A percentile compares a stretch with the other conserved stretches of the same genome.
Conservation (phyloP, 768 basidiomycete genomes). For the Heimioporus sp. region DNA sequence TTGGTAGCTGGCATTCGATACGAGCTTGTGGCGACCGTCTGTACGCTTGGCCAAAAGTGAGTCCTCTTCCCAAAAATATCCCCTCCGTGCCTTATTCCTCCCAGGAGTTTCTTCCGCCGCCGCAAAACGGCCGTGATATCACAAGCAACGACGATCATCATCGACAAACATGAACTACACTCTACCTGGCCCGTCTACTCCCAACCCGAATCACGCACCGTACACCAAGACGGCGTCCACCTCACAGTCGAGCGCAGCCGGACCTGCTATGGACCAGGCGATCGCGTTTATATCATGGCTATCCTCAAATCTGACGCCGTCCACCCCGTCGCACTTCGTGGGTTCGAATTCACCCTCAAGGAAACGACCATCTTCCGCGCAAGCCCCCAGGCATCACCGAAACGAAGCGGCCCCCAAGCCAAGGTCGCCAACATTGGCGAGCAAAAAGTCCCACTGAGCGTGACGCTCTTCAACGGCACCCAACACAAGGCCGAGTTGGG, state of each 20-base stretch:
- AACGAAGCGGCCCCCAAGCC: conserved; percentile 58
- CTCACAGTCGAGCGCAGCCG: conserved; percentile 73
- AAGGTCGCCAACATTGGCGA: conserved; percentile 59
- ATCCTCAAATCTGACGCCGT: conserved; percentile 69
- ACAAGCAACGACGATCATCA: conserved; percentile 69
- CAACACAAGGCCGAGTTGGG: conserved; percentile 71
- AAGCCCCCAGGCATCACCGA: conserved; percentile 47
- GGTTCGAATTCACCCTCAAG: conserved; percentile 77
- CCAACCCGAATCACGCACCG: conserved; percentile 69
- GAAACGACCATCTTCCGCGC: conserved; percentile 78
- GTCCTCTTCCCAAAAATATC: conserved; percentile 15
- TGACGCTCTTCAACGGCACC: conserved; percentile 69
- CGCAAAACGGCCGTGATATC: conserved; percentile 68
- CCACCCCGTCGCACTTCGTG: conserved; percentile 70
- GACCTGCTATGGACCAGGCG: conserved; percentile 85
- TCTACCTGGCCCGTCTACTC: conserved; percentile 91
- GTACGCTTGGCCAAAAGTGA: conserved; percentile 82
- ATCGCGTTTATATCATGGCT: conserved; percentile 70
- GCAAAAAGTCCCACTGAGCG: conserved; percentile 68
- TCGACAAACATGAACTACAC: conserved; percentile 93
- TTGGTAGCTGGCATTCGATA: conserved; percentile 77
- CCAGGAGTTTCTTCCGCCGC: conserved; percentile 73
- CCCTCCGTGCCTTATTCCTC: neutral
- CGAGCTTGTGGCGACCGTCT: conserved; percentile 85
- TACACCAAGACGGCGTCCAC: conserved; percentile 64